Conservation (phyloP, 352 stramenopile species). For the Phytopythium boreale region DNA sequence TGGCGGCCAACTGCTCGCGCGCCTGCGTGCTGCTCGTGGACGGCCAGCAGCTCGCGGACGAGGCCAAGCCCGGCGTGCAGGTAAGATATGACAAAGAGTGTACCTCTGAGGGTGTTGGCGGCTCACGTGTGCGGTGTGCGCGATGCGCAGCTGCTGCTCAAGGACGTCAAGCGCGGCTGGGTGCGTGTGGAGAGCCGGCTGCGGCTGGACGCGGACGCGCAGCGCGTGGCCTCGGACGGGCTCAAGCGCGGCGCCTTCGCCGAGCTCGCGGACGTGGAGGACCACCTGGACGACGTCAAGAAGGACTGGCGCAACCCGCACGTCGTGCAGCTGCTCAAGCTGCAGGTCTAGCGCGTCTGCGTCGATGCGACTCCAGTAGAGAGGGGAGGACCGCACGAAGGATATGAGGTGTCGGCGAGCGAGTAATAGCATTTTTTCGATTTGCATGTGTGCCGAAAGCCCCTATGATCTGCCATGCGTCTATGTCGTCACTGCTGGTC, state of each 20-base stretch:
- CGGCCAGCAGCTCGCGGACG: conserved; percentile 47
- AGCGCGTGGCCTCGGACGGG: conserved; percentile 38
- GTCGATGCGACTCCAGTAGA: neutral
- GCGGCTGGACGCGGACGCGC: conserved; percentile 36
- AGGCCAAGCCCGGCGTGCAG: conserved; percentile 52
- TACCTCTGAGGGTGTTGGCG: neutral
- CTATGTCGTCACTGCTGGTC: neutral
- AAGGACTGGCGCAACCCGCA: conserved; percentile 81
- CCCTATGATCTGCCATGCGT: neutral
- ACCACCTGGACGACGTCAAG: conserved; percentile 65
- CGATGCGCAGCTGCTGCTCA: conserved; percentile 46
- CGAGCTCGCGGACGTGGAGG: conserved; percentile 69
- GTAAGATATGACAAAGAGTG: conserved; percentile 5
- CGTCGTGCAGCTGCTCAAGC: conserved; percentile 61
- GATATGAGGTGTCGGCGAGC: neutral
- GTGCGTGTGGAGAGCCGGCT: conserved; percentile 64
- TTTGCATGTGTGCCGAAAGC: neutral
- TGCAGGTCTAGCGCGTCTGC: conserved; percentile 59
- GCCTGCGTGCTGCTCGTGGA: conserved; percentile 75
- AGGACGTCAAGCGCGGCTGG: conserved; percentile 83
- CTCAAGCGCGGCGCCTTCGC: conserved; percentile 45
- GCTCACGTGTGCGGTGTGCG: conserved; percentile 1
- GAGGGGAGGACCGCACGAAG: neutral
- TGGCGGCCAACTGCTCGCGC: conserved; percentile 63
- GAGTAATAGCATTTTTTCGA: neutral